Evolutionary conservation across 345 rosid genomes (phyloP).

Genomic region (Eucalyptus cloeziana): DNA sequence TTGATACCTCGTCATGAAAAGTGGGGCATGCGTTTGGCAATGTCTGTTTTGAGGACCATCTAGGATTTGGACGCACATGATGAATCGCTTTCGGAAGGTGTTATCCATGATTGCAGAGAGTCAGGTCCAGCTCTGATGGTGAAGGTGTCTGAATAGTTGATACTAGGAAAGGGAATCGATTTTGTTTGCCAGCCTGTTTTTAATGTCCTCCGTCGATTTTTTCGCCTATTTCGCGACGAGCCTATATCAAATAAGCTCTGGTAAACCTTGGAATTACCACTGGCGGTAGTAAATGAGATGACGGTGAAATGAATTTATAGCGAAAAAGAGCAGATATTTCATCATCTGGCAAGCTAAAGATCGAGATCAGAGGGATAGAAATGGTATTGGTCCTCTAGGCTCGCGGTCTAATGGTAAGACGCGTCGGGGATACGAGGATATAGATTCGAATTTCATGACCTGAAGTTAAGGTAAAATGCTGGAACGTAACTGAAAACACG

Average conservation of each 20-base stretch:
- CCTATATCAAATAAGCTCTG: neutral
- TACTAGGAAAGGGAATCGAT: neutral
- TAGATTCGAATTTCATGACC: neutral
- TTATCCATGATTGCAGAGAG: no score
- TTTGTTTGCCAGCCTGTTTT: neutral
- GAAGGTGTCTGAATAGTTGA: neutral
- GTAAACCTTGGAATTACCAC: neutral
- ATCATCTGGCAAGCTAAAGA: neutral
- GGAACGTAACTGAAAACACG: neutral
- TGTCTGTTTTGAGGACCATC: neutral
- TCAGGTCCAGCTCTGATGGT: neutral
- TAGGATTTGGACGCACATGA: neutral
- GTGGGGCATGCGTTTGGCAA: neutral
- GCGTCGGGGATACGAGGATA: neutral
- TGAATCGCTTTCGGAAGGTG: neutral
- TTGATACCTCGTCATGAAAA: neutral
- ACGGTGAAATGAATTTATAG: neutral
- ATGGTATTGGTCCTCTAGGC: neutral
- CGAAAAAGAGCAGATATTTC: neutral
- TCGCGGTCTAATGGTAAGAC: neutral
- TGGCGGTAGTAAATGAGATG: neutral
- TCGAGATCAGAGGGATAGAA: neutral
- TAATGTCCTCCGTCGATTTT: neutral
- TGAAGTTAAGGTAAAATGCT: neutral
- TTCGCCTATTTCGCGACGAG: neutral